A percentile compares a stretch with the other conserved stretches of the same genome.
These are phyloP conservation scores for Cichorium intybus DNA, from an alignment of 140 eudicot species.

Conservation along the genomic window DNA sequence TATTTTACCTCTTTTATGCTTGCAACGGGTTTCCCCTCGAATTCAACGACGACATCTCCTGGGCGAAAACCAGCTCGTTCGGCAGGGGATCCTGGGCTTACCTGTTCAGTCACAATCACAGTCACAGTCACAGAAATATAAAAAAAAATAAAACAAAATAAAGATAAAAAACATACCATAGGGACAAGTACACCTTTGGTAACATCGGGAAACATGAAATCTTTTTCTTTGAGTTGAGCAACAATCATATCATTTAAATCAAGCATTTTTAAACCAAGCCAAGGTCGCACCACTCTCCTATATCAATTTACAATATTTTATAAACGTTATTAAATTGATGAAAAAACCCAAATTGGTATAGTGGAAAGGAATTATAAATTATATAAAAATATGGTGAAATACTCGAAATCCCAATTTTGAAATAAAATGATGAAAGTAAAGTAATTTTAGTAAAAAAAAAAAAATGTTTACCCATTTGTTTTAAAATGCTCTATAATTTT, in stretches of 20 bases:
- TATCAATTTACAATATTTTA: conserved; percentile 15
- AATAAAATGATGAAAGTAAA: background rate
- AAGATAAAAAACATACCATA: conserved; percentile 47
- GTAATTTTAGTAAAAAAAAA: background rate
- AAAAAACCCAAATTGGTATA: no score
- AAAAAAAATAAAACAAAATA: background rate
- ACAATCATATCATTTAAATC: conserved; percentile 81
- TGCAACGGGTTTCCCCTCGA: conserved; percentile 52
- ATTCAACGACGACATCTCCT: conserved; percentile 49
- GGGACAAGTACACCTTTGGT: conserved; percentile 75
- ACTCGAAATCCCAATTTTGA: no score
- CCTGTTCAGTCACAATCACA: conserved; percentile 35
- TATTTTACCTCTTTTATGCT: conserved; percentile 84
- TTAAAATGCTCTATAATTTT: conserved; percentile 85
- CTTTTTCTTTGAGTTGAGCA: conserved; percentile 79
- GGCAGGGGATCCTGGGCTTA: conserved; percentile 63
- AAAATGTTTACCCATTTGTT: conserved; percentile 51
- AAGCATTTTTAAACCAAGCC: conserved; percentile 90
- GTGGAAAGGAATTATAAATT: no score
- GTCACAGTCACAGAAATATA: background rate
- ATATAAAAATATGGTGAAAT: no score
- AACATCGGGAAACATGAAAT: conserved; percentile 61
- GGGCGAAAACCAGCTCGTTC: conserved; percentile 53
- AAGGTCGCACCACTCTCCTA: conserved; percentile 90
- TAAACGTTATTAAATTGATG: background rate